Base-by-base conservation (phyloP, 441 rosid genomes). In the Erodium moschatum region DNA sequence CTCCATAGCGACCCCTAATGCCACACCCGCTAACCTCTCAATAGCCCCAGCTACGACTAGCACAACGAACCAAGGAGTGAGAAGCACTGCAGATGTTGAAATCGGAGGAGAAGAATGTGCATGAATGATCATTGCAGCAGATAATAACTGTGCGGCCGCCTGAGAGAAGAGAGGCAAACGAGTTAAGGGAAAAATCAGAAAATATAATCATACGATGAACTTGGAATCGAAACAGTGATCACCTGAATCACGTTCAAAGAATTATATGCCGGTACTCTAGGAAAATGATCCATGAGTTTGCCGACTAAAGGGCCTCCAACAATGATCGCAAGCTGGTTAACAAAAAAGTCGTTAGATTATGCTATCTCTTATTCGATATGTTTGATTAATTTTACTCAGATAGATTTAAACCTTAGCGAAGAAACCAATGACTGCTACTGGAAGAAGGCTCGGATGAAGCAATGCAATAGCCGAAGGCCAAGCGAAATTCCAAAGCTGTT, bases 401-500 rank as follows among this genome's bases (percentile, higher is more conserved):
- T 9, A 29, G 7, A 61, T 73, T 1, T 52, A 73, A 76, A 92
- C 86, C 87, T 92, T 92, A 29, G 91, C 74, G 66, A 85, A 82
- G 68, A 90, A 92, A 40, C 97, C 89, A 78, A 90, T 80, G 78
- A 85, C 85, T 29, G 98, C 98, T 73, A 92, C 97, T 0, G 98
- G 98, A 75, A 89, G 85, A 79, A 93, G 94, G 81, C 98, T 93
- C 6, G 94, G 90, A 81, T 90, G 89, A 63, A 90, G 86, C 90
- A 93, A 69, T 5, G 96, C 97, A 61, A 93, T 90, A 35, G 98
- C 91, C 61, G 97, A 89, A 5, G 98, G 98, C 97, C 96, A 93
- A 68, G 94, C 92, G 74, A 93, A 93, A 70, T 79, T 89, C 98
- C 97, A 90, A 4, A 89, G 84, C 72, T 89, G 94, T 70, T 93